Evolutionary conservation across 495 filamentous ascomycete genomes (phyloP).

Genomic region (Lasiosphaeria hispida): DNA sequence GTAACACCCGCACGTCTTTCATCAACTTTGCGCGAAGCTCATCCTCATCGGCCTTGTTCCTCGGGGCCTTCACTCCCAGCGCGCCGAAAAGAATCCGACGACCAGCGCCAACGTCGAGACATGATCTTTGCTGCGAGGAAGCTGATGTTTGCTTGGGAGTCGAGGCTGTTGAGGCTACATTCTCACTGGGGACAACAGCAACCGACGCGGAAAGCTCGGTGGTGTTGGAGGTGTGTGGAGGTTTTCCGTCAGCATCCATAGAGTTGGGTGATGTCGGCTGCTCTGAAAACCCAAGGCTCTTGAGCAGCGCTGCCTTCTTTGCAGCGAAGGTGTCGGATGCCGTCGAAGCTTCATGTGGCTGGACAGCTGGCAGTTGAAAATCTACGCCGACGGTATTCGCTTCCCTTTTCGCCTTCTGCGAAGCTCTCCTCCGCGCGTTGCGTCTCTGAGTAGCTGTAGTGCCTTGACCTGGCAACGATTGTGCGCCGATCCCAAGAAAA

Average conservation of each 20-base stretch:
- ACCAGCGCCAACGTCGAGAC: constrained; percentile 63
- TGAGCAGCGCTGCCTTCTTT: constrained; percentile 24
- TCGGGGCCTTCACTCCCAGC: constrained; percentile 66
- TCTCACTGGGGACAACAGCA: no score
- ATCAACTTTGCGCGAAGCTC: constrained; percentile 57
- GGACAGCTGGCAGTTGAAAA: neutral
- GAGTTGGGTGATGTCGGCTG: neutral
- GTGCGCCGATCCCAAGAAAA: neutral
- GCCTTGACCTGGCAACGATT: constrained; percentile 34
- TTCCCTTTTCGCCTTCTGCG: constrained; percentile 24
- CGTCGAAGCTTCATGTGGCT: neutral
- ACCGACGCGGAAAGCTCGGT: neutral
- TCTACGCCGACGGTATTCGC: neutral
- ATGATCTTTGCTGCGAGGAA: constrained; percentile 16
- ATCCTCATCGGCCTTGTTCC: constrained; percentile 64
- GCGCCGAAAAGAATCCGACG: constrained; percentile 69
- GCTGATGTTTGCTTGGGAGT: neutral
- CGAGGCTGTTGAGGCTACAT: neutral
- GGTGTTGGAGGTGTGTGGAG: no score
- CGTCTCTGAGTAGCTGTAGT: constrained; percentile 38
- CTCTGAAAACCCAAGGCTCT: constrained; percentile 8
- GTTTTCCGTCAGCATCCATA: no score
- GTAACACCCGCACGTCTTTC: constrained; percentile 34
- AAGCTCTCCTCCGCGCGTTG: constrained; percentile 41
- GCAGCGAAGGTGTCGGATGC: constrained; percentile 14